Percentiles rank a stretch among this genome's conserved stretches.
Conservation (phyloP, 2,329 filamentous ascomycete species). For the Macrophomina tecta region DNA sequence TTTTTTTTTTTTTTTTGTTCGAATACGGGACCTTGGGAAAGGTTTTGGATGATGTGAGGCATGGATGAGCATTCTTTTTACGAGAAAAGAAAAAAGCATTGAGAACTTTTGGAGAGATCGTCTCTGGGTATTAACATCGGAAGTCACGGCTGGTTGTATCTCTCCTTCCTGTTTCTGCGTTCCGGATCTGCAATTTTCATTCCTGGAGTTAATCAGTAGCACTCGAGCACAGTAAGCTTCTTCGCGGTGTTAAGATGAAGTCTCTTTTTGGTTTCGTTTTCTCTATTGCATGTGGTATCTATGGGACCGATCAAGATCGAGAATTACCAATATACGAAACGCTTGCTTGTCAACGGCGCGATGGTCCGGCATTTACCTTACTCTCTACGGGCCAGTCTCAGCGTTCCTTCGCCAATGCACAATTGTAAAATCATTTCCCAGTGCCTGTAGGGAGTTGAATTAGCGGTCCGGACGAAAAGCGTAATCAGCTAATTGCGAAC, state of each 20-base stretch:
- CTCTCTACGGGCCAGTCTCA: too few species aligned
- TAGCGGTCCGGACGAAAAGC: too few species aligned
- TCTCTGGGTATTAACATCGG: background rate
- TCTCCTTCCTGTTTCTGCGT: background rate
- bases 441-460: too few species aligned
- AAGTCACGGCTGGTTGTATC: conserved; percentile 4
- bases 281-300: background rate
- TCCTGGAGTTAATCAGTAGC: too few species aligned
- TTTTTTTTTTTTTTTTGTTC: background rate
- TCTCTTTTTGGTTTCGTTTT: background rate
- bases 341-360: too few species aligned
- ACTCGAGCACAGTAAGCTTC: background rate
- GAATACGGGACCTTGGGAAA: background rate
- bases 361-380: too few species aligned
- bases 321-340: too few species aligned
- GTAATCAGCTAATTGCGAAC: too few species aligned
- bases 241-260: background rate
- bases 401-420: too few species aligned
- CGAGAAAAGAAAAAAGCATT: background rate
- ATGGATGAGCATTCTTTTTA: background rate
- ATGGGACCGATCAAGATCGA: too few species aligned
- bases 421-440: too few species aligned
- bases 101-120: background rate
- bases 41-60: background rate
- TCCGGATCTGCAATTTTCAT: background rate